Conservation (phyloP, 352 stramenopile species). For the Thraustochytrium sp. region DNA sequence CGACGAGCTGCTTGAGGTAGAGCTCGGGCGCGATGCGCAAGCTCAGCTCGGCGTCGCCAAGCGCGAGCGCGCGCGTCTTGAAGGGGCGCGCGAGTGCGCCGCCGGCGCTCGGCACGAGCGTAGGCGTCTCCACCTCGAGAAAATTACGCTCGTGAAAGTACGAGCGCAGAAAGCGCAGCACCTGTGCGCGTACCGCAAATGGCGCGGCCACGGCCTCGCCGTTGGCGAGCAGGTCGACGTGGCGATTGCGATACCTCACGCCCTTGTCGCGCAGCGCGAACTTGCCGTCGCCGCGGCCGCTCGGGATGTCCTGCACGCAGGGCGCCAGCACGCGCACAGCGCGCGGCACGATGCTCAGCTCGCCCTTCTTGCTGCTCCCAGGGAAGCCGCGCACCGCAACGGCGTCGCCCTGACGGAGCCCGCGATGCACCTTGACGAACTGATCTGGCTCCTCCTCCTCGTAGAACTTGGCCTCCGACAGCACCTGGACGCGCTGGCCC, state of each 20-base stretch:
- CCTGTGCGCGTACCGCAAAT: slow-evolving; percentile 28
- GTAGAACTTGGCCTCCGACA: background rate
- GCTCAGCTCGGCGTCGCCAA: slow-evolving; percentile 87
- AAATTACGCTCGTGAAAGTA: slow-evolving; percentile 88
- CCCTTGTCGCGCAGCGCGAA: slow-evolving; percentile 74
- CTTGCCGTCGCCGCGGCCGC: slow-evolving; percentile 36
- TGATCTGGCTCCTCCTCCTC: slow-evolving; percentile 61
- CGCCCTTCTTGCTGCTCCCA: slow-evolving; percentile 94
- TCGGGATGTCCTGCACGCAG: slow-evolving; percentile 15
- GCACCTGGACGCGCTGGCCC: slow-evolving; percentile 10
- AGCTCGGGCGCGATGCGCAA: slow-evolving; percentile 95
- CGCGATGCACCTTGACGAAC: slow-evolving; percentile 75
- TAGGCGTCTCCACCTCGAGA: slow-evolving; percentile 96
- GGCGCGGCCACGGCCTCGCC: background rate
- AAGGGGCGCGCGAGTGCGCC: slow-evolving; percentile 94
- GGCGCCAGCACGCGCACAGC: slow-evolving; percentile 83
- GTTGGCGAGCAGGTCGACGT: slow-evolving; percentile 95
- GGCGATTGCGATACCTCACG: slow-evolving; percentile 92
- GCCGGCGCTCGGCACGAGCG: slow-evolving; percentile 88
- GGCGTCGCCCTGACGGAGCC: slow-evolving; percentile 89
- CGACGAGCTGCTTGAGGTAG: slow-evolving; percentile 80
- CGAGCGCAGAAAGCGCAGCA: slow-evolving; percentile 59
- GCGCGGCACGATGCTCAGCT: slow-evolving; percentile 92
- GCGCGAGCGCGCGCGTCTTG: slow-evolving; percentile 72
- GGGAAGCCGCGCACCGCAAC: slow-evolving; percentile 86